Percentiles rank a stretch among this genome's conserved stretches.
Evolutionary conservation across 495 filamentous ascomycete genomes (phyloP).

Genomic region (Oleoguttula mirabilis): DNA sequence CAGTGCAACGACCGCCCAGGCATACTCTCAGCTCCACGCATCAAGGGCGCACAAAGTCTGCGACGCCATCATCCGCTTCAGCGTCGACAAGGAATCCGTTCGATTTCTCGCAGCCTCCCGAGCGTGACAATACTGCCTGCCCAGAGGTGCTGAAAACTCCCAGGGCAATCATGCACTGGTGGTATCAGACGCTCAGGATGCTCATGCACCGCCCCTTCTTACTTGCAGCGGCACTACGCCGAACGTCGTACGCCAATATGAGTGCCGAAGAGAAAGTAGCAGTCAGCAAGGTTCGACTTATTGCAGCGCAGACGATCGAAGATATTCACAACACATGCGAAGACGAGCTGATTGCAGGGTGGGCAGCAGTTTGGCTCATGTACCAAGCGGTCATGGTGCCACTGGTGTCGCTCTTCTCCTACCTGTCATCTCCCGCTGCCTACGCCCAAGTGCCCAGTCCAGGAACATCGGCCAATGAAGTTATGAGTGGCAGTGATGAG

Average conservation of each 20-base stretch:
- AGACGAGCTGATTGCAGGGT: conserved; percentile 63
- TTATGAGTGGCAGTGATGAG: conserved; percentile 19
- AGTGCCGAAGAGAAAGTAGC: conserved; percentile 55
- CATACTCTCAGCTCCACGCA: neutral
- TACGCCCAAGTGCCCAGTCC: neutral
- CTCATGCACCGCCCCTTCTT: conserved; percentile 66
- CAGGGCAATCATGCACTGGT: conserved; percentile 69
- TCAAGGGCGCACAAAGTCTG: neutral
- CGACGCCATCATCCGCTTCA: conserved; percentile 3
- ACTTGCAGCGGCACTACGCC: conserved; percentile 56
- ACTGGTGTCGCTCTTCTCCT: conserved; percentile 47
- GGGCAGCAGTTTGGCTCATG: conserved; percentile 74
- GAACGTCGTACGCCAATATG: conserved; percentile 44
- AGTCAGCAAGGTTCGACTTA: conserved; percentile 54
- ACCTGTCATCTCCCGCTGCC: conserved; percentile 8
- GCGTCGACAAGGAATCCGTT: conserved; percentile 6
- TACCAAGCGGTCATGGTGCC: conserved; percentile 74
- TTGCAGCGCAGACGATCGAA: conserved; percentile 57
- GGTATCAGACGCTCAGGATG: conserved; percentile 67
- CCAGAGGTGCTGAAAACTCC: conserved; percentile 57
- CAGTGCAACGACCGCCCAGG: neutral
- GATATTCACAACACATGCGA: conserved; percentile 57
- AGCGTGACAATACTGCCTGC: conserved; percentile 43
- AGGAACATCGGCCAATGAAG: neutral
- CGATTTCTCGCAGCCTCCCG: conserved; percentile 14